These are phyloP conservation scores for Dinochytrium kinnereticum DNA, from an alignment of 371 early-diverging fungal genomes.

Conservation along the genomic window DNA sequence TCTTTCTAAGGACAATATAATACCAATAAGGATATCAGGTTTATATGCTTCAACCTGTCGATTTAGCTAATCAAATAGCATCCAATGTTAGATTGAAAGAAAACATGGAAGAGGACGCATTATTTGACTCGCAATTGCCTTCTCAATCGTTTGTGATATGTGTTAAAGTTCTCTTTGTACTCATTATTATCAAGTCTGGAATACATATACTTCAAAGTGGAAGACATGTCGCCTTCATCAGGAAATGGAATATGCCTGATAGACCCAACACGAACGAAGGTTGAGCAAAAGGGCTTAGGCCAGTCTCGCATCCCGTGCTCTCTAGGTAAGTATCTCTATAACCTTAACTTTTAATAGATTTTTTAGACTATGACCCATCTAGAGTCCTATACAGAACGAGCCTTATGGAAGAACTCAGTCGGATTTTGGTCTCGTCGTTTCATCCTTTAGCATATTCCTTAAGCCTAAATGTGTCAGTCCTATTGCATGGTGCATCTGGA, in stretches of 20 bases:
- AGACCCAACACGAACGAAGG: background rate
- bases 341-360: background rate
- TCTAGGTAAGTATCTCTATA: background rate
- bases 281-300: background rate
- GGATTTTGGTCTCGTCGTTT: background rate
- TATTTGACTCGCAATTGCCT: too few relatives aligned
- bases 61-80: too few relatives aligned
- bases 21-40: background rate
- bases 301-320: background rate
- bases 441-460: background rate
- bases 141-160: too few relatives aligned
- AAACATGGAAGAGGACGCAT: too few relatives aligned
- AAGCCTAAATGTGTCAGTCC: background rate
- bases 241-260: background rate
- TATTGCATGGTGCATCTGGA: constrained; percentile 6
- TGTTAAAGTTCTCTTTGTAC: too few relatives aligned
- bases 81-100: too few relatives aligned
- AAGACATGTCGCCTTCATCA: background rate
- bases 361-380: background rate
- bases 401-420: background rate
- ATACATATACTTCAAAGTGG: constrained; percentile 1
- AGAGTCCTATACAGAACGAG: background rate
- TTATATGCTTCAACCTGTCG: background rate
- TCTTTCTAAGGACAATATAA: constrained; percentile 10
- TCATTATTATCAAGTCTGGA: background rate